phyloP scores from a whole-genome alignment of 179 eudicot genomes.

The Beta macrorhiza region DNA sequence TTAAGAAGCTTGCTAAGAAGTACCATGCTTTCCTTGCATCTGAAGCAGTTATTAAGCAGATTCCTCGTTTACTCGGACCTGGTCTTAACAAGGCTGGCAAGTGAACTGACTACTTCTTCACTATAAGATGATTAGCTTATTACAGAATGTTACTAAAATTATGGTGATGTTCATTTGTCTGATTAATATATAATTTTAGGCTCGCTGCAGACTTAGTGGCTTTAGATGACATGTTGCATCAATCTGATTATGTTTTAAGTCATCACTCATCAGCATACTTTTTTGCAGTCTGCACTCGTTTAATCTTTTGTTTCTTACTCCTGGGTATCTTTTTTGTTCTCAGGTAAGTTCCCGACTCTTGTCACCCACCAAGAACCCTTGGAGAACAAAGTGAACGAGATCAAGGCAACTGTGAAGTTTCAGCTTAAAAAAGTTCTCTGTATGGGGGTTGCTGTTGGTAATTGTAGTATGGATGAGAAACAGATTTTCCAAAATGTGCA shows the following conservation, averaged over 20 bases:
- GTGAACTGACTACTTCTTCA: background rate
- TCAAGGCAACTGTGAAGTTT: conserved; percentile 78
- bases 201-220: too few relatives aligned
- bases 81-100: conserved; percentile 60
- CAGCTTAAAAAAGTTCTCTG: conserved; percentile 86
- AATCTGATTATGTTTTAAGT: too few relatives aligned
- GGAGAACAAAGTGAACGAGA: conserved; percentile 73
- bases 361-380: conserved; percentile 78
- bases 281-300: too few relatives aligned
- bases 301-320: background rate
- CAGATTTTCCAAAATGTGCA: conserved; percentile 86
- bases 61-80: conserved; percentile 54
- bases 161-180: background rate
- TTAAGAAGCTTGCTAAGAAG: conserved; percentile 91
- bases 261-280: too few relatives aligned
- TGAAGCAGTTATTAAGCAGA: conserved; percentile 57
- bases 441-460: conserved; percentile 96
- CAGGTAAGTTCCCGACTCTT: conserved; percentile 88
- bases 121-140: background rate
- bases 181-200: too few relatives aligned
- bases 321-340: background rate
- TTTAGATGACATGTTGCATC: too few relatives aligned
- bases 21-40: conserved; percentile 83
- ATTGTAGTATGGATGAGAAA: conserved; percentile 78
- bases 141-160: background rate